Percentiles rank a stretch among this genome's conserved stretches.
phyloP scores from a whole-genome alignment of 1,284 basidiomycete genomes.

The Tilletia horrida region DNA sequence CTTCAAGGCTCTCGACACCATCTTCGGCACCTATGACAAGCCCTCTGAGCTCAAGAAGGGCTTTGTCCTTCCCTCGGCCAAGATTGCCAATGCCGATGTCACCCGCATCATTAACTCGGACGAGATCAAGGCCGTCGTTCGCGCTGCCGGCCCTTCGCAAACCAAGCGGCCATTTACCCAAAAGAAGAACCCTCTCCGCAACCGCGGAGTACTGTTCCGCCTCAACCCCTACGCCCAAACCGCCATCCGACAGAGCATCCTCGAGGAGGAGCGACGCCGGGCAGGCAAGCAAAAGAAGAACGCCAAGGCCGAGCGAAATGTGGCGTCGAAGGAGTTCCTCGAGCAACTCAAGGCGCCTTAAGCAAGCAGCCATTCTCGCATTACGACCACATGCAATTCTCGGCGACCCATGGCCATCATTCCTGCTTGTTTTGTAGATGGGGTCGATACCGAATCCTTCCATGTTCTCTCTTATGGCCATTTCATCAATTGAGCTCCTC shows the following conservation, averaged over 20 bases:
- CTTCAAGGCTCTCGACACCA: conserved; percentile 85
- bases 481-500: too few species aligned
- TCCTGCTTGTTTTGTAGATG: too few species aligned
- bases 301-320: conserved; percentile 37
- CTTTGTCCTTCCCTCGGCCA: conserved; percentile 61
- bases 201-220: conserved; percentile 95
- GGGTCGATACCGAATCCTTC: too few species aligned
- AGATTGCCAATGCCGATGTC: conserved; percentile 95
- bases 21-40: conserved; percentile 90
- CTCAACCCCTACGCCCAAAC: conserved; percentile 94
- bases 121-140: conserved; percentile 70
- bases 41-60: conserved; percentile 82
- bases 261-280: conserved; percentile 46
- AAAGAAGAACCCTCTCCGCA: conserved; percentile 93
- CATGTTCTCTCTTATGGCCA: too few species aligned
- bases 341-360: conserved; percentile 79
- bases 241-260: conserved; percentile 49
- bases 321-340: conserved; percentile 82
- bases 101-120: conserved; percentile 89
- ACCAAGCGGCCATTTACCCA: conserved; percentile 95
- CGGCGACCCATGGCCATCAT: too few species aligned
- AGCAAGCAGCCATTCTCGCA: conserved; percentile 48
- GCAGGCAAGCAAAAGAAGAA: conserved; percentile 48
- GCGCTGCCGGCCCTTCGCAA: conserved; percentile 73
- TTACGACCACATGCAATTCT: neutral